Evolutionary conservation across 176 grass and related monocot genomes (phyloP).

Genomic region (Elaeis guineensis): DNA sequence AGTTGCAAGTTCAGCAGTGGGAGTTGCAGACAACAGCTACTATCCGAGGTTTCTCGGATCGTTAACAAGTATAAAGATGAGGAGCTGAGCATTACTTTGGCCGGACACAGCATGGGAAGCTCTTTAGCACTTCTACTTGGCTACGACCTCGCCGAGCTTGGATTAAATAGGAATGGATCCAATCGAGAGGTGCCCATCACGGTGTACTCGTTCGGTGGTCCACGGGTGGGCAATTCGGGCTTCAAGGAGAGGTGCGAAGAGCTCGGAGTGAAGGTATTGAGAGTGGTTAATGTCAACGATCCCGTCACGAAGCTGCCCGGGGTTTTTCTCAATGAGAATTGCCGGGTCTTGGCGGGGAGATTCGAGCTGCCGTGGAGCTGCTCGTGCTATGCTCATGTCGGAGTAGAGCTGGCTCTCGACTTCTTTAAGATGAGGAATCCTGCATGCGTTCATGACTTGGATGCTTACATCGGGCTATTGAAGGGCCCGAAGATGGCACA

Average conservation of each 20-base stretch:
- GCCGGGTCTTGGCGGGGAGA: slow-evolving; percentile 26
- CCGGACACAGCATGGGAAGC: slow-evolving; percentile 82
- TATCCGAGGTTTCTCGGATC: slow-evolving; percentile 43
- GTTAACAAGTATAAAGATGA: slow-evolving; percentile 37
- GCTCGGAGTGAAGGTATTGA: slow-evolving; percentile 61
- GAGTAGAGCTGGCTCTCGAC: slow-evolving; percentile 53
- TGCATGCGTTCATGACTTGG: slow-evolving; percentile 69
- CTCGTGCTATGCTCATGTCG: slow-evolving; percentile 61
- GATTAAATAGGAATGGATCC: slow-evolving; percentile 18
- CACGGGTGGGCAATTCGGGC: slow-evolving; percentile 49
- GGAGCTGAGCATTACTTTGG: slow-evolving; percentile 59
- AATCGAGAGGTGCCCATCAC: slow-evolving; percentile 36
- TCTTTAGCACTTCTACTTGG: slow-evolving; percentile 63
- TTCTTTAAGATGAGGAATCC: slow-evolving; percentile 63
- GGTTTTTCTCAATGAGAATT: slow-evolving; percentile 56
- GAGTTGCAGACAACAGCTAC: slow-evolving; percentile 66
- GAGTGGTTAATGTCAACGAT: slow-evolving; percentile 66
- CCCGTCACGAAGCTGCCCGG: slow-evolving; percentile 63
- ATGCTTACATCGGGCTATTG: slow-evolving; percentile 48
- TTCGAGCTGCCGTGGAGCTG: slow-evolving; percentile 52
- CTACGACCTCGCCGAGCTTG: slow-evolving; percentile 67
- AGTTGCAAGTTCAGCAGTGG: slow-evolving; percentile 35
- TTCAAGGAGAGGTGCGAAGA: slow-evolving; percentile 68
- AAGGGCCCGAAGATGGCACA: slow-evolving; percentile 44
- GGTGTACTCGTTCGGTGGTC: slow-evolving; percentile 65